Evolutionary conservation across 495 filamentous ascomycete species (phyloP), one percentile per base, ranked within the genome.

Genomic region (Cetradonia linearis): DNA sequence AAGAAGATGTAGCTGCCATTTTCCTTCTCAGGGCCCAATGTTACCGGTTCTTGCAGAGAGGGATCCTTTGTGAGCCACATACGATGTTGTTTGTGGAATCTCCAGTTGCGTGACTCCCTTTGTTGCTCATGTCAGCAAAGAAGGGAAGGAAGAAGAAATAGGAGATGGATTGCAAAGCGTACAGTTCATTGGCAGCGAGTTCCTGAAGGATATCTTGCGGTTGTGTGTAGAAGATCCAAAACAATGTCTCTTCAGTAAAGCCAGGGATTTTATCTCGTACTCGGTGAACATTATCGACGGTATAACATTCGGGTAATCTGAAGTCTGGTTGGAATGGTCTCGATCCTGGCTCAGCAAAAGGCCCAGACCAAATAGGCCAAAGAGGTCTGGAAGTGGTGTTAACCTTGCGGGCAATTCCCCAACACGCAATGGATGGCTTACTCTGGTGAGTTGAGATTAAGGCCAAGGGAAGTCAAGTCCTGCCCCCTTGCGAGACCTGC

Each of bases 141-240:
- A 10, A 25, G 25, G 7, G 9, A 25, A 46, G 3, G 25, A 20
- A 13, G 20, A 25, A 25, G 2, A 25, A 46, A 1, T 5, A 56
- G 30, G 36, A 20, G 20, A 25, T 40, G 5, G 23, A 18, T 9
- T 8, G 8, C 38, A 4, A 13, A 30, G 56, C 78, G 69, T 74
- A 86, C 78, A 96, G 77, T 70, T 96, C 90, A 42, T 82, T 76
- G 2, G 89, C 89, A 11, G 87, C 91, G 62, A 89, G 71, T 63
- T 94, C 86, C 71, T 96, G 91, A 72, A 90, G 81, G 61, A 87
- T 78, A 68, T 95, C 90, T 36, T 83, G 76, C 2, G 90, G 88
- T 72, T 87, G 86, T 72, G 85, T 89, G 74, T 95, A 96, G 77
- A 96, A 96, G 63, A 96, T 93, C 76, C 86, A 91, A 70, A 96